Evolutionary conservation across 2,329 filamentous ascomycete species (phyloP), one percentile per base, ranked within the genome.

Genomic region (Ceratocystis ficicola): DNA sequence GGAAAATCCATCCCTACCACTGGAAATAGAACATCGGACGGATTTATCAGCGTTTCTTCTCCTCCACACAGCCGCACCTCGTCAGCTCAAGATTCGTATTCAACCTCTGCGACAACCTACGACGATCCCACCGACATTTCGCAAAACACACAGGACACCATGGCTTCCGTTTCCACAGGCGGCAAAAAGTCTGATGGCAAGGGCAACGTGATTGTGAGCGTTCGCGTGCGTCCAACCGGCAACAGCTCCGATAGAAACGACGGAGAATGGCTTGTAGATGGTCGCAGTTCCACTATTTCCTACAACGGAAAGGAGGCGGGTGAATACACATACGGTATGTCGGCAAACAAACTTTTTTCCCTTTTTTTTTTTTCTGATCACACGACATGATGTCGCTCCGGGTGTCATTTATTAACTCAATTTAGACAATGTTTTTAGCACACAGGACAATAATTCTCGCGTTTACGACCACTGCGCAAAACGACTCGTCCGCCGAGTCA

Each of bases 401-500:
- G 17, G 62, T 25, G 15, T 66, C 44, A 1, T 44, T 22, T 62
- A 71, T 71, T 72, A 65, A 74, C 67, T 17, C 41, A 1, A 25
- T 22, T 3, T 71, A 95, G 94, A 99, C 78, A 97, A 97, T 77
- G 94, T 97, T 68, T 99, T 99, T 76, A 86, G 90, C 63, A 89
- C 91, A 20, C 86, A 95, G 73, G 93, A 99, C 73, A 89, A 96
- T 74, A 99, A 99, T 74, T 86, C 90, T 64, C 87, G 88, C 73
- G 94, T 99, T 8, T 99, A 99, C 74, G 94, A 99, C 76, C 86
- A 93, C 69, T 89, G 85, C 59, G 94, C 94, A 55, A 97, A 97
- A 77, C 88, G 94, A 69, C 80, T 99, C 63, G 94, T 99, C 60
- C 88, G 94, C 70, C 83, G 94, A 72, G 94, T 99, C 62, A 99